These are phyloP conservation scores for Favolaschia claudopus DNA, from an alignment of 768 basidiomycete species.

Conservation along the genomic window DNA sequence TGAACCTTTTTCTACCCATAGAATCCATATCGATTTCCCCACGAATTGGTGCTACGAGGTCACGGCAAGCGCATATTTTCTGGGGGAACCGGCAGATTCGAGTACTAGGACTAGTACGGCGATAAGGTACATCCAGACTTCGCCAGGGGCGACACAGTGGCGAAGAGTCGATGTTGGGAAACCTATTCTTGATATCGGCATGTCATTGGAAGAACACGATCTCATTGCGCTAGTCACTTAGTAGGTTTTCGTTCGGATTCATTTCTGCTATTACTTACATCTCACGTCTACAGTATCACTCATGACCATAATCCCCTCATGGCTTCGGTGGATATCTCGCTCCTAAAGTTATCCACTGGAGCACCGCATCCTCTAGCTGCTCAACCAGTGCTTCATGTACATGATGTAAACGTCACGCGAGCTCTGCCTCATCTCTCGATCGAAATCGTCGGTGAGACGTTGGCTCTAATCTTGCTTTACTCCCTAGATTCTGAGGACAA, in stretches of 20 bases:
- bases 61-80: not conserved
- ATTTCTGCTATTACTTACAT: not conserved
- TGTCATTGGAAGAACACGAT: constrained; percentile 18
- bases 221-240: constrained; percentile 21
- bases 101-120: not conserved
- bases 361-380: constrained; percentile 9
- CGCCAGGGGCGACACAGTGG: not conserved
- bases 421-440: not conserved
- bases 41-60: constrained; percentile 4
- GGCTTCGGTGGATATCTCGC: not conserved
- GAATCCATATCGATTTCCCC: not conserved
- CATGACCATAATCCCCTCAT: not conserved
- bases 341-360: constrained; percentile 12
- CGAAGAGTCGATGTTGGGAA: not conserved
- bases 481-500: not conserved
- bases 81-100: not conserved
- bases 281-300: not conserved
- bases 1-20: not conserved
- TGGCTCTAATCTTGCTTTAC: constrained; percentile 6
- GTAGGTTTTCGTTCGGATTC: not conserved
- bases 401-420: not conserved
- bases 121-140: constrained; percentile 3
- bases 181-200: constrained; percentile 16
- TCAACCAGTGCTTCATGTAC: not conserved
- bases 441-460: constrained; percentile 5